Evolutionary conservation across 176 grass and related monocot species (phyloP).

Genomic region (Secale cereale): DNA sequence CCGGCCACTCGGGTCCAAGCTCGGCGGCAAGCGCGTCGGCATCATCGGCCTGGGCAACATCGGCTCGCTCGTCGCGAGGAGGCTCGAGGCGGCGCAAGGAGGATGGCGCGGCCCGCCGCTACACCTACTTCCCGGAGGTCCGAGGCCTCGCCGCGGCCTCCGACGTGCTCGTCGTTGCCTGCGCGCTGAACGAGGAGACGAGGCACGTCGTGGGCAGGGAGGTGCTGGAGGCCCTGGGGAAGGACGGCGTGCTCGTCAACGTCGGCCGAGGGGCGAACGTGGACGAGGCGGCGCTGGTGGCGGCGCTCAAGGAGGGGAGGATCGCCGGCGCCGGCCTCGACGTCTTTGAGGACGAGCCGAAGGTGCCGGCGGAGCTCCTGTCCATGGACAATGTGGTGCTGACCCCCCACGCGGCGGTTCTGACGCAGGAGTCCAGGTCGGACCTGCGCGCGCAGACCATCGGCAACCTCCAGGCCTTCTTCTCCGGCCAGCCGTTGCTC

Average conservation of each 20-base stretch:
- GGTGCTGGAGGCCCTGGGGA: conserved; percentile 41
- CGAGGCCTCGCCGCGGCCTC: conserved; percentile 24
- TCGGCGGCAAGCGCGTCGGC: conserved; percentile 40
- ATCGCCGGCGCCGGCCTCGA: conserved; percentile 50
- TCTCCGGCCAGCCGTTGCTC: conserved; percentile 34
- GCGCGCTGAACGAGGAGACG: conserved; percentile 37
- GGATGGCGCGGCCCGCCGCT: background rate
- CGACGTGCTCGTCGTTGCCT: conserved; percentile 39
- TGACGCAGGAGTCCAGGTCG: conserved; percentile 5
- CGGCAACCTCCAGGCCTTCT: conserved; percentile 50
- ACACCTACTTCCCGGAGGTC: conserved; percentile 25
- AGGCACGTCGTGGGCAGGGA: conserved; percentile 25
- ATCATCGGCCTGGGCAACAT: conserved; percentile 25
- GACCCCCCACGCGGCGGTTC: conserved; percentile 6
- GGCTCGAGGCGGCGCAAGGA: conserved; percentile 33
- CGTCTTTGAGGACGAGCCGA: conserved; percentile 45
- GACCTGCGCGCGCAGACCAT: background rate
- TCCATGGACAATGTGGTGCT: conserved; percentile 55
- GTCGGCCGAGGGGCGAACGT: conserved; percentile 38
- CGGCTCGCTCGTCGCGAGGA: conserved; percentile 40
- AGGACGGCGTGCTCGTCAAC: conserved; percentile 45
- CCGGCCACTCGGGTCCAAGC: conserved; percentile 39
- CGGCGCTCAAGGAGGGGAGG: conserved; percentile 25
- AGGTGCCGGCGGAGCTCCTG: conserved; percentile 29
- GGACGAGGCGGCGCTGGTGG: conserved; percentile 34